Conservation (phyloP, 805 yeast genomes). For the Saccharomyces paradoxus region DNA sequence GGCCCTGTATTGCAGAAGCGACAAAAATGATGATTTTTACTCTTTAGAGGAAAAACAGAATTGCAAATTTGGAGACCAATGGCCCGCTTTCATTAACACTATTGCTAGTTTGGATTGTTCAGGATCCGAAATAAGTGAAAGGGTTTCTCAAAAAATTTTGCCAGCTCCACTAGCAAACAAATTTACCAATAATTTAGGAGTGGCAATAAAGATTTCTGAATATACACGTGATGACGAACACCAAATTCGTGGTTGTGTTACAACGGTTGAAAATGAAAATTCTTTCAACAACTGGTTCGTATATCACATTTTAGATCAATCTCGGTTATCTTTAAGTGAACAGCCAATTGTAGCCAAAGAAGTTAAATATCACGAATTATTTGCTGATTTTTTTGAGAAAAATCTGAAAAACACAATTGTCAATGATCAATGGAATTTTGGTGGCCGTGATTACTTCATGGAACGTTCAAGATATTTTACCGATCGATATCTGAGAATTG, state of each 20-base stretch:
- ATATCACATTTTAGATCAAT: slow-evolving; percentile 30
- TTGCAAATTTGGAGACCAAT: slow-evolving; percentile 23
- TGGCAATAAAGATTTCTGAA: slow-evolving; percentile 30
- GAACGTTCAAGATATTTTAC: slow-evolving; percentile 41
- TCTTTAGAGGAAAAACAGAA: slow-evolving; percentile 30
- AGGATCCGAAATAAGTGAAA: slow-evolving; percentile 4
- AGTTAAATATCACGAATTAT: slow-evolving; percentile 20
- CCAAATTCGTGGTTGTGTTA: slow-evolving; percentile 34
- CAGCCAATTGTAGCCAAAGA: slow-evolving; percentile 5
- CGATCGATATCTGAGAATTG: slow-evolving; percentile 39
- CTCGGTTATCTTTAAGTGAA: slow-evolving; percentile 25
- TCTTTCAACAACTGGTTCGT: slow-evolving; percentile 34
- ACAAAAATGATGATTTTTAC: slow-evolving; percentile 10
- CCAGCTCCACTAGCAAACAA: slow-evolving; percentile 11
- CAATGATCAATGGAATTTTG: slow-evolving; percentile 42
- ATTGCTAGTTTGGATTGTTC: slow-evolving; percentile 6
- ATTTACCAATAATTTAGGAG: slow-evolving; percentile 13
- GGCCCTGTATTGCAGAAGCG: slow-evolving; percentile 32
- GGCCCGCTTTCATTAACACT: slow-evolving; percentile 19
- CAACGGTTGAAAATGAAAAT: slow-evolving; percentile 28
- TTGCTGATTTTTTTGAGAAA: slow-evolving; percentile 39
- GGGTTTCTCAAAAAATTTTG: slow-evolving; percentile 16
- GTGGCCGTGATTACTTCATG: slow-evolving; percentile 39
- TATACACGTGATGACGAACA: slow-evolving; percentile 22
- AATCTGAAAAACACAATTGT: slow-evolving; percentile 40